A percentile compares a stretch with the other conserved stretches of the same genome.
Evolutionary conservation across 75 land plant species (phyloP).

Genomic region (Pseudotsuga menziesii): DNA sequence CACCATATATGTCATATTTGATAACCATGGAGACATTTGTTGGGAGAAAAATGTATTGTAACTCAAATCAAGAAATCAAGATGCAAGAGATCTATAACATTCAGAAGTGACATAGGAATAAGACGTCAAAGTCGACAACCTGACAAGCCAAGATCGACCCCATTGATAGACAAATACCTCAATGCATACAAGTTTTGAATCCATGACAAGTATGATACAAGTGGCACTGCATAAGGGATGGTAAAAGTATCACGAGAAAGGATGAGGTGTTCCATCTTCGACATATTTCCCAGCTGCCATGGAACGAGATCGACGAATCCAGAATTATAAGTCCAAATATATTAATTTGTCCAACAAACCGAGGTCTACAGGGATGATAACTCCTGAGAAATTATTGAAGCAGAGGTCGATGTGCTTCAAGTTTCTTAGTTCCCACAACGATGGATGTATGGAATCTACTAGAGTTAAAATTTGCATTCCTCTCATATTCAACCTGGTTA

Average conservation of each 20-base stretch:
- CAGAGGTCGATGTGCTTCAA: slow-evolving; percentile 25
- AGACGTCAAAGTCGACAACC: slow-evolving; percentile 5
- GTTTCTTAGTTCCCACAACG: slow-evolving; percentile 16
- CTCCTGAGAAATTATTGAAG: slow-evolving; percentile 15
- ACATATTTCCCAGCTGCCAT: slow-evolving; percentile 19
- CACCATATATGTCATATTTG: neutral
- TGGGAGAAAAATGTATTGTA: too few species aligned
- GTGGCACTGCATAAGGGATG: neutral
- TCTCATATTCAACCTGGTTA: neutral
- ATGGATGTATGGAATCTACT: neutral
- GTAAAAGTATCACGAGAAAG: neutral
- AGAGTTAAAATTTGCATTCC: neutral
- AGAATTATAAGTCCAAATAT: slow-evolving; percentile 24
- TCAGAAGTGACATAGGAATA: too few species aligned
- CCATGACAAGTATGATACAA: neutral
- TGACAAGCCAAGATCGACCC: slow-evolving; percentile 3
- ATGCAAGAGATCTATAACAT: slow-evolving; percentile 16
- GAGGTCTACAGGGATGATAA: slow-evolving; percentile 18
- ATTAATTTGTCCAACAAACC: slow-evolving; percentile 13
- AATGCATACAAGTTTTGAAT: neutral
- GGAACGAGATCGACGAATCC: slow-evolving; percentile 17
- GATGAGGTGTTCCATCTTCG: slow-evolving; percentile 10
- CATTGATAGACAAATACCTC: neutral
- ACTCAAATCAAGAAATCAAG: too few species aligned
- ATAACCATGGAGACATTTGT: neutral